Evolutionary conservation across 2,329 filamentous ascomycete genomes (phyloP), one percentile per base, ranked within the genome.

Genomic region (Alternaria rosae): DNA sequence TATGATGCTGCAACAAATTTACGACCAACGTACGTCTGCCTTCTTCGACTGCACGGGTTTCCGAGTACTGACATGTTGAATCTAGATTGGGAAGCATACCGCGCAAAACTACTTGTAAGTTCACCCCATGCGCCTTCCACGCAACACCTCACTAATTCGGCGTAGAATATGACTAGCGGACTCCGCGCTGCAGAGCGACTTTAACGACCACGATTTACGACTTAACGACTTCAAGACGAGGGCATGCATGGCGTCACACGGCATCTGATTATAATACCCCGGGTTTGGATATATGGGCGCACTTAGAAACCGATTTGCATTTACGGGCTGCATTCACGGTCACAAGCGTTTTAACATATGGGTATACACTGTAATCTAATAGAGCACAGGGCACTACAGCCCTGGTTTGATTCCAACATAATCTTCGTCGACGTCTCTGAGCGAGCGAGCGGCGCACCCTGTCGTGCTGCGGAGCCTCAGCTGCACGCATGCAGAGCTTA

Each of bases 31-130:
- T 62, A 69, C 74, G 17, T 69, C 65, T 11, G 70, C 68, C 26
- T 78, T 78, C 53, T 53, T 79, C 45, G 68, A 69, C 23, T 75
- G 75, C 20, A 64, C 61, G 9, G 56, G 77, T 15, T 75, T 72
- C 25, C 23, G 21, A 41, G 45, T 44, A 17, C 45, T 57, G 17
- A 54, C 50, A 43, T 48, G 48, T 11, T 54, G 13, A 57, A 57
- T 58, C 23, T 30, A 30, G 23, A 42, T 26, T 50, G 44, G 42
- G 17, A 35, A 17, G 12, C 25, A 30, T 23, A 54, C 30, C 54
- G 54, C 42, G 35, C 23, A 54, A 42, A 50, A 54, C 26, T 50
- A 50, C 32, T 32, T 53, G 54, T 62, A 17, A 54, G 59, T 54
- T 12, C 28, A 30, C 12, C 4, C 21, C 42, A 26, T 47, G 42